These are phyloP conservation scores for Cordia subcordata DNA, from an alignment of 257 asterid genomes.

Conservation along the genomic window DNA sequence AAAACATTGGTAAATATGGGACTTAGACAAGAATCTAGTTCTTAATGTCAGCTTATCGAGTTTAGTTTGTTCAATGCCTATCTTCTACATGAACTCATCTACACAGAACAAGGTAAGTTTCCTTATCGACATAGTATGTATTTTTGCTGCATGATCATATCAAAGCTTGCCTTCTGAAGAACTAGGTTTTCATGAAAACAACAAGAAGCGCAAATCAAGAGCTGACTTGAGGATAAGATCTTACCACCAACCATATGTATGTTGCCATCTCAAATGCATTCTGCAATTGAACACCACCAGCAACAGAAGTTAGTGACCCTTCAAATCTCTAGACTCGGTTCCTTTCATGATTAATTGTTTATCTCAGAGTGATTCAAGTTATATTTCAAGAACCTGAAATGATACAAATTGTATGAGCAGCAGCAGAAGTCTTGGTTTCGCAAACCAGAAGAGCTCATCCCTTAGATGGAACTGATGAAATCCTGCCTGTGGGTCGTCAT, in stretches of 20 bases:
- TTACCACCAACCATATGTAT: constrained; percentile 84
- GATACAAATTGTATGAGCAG: constrained; percentile 75
- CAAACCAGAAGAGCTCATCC: constrained; percentile 97
- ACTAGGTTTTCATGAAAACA: neutral
- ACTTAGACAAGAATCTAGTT: too few relatives aligned
- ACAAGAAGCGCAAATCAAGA: neutral
- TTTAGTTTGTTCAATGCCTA: neutral
- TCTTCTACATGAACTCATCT: neutral
- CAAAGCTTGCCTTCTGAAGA: too few relatives aligned
- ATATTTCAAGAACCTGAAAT: constrained; percentile 57
- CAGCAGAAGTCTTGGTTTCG: constrained; percentile 74
- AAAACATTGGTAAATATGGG: too few relatives aligned
- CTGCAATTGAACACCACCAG: constrained; percentile 40
- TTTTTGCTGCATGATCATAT: too few relatives aligned
- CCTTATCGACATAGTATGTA: too few relatives aligned
- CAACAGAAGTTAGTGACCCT: constrained; percentile 5
- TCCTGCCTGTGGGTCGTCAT: constrained; percentile 51
- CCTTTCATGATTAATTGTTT: too few relatives aligned
- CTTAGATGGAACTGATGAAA: constrained; percentile 61
- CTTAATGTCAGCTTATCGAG: neutral
- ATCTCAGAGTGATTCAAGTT: neutral
- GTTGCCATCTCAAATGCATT: constrained; percentile 86
- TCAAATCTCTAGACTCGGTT: too few relatives aligned
- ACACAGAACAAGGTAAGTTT: neutral
- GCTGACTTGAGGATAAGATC: constrained; percentile 13